Evolutionary conservation across 169 alveolate genomes (phyloP).

Genomic region (Cryptosporidium ubiquitum): DNA sequence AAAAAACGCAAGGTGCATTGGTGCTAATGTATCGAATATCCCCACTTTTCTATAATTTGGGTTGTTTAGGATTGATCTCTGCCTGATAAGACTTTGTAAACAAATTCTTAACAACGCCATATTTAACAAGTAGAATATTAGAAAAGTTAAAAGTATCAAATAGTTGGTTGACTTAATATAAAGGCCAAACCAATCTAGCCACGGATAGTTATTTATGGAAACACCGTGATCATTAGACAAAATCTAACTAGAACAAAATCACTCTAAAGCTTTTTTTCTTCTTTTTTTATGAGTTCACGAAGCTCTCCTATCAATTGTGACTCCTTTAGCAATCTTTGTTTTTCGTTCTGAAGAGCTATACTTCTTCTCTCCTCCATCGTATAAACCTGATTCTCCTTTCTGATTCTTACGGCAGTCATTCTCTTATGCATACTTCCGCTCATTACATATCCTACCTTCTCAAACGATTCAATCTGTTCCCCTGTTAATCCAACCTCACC

Average conservation of each 20-base stretch:
- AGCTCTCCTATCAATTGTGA: slow-evolving; percentile 83
- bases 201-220: background rate
- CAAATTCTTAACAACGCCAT: background rate
- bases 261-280: slow-evolving; percentile 49
- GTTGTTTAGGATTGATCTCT: background rate
- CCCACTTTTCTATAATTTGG: background rate
- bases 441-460: slow-evolving; percentile 93
- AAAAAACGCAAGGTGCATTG: background rate
- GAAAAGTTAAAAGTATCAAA: background rate
- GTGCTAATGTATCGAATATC: background rate
- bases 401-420: slow-evolving; percentile 90
- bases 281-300: slow-evolving; percentile 79
- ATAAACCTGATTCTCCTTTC: slow-evolving; percentile 88
- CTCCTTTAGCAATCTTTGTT: slow-evolving; percentile 83
- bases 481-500: slow-evolving; percentile 93
- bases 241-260: background rate
- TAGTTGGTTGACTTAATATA: background rate
- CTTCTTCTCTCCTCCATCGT: slow-evolving; percentile 87
- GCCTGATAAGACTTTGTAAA: background rate
- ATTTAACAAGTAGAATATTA: background rate
- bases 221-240: background rate
- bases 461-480: slow-evolving; percentile 90
- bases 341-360: slow-evolving; percentile 83
- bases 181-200: background rate
- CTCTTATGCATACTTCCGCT: slow-evolving; percentile 89